phyloP scores from a whole-genome alignment of 345 rosid genomes.

The Ceriops decandra region DNA sequence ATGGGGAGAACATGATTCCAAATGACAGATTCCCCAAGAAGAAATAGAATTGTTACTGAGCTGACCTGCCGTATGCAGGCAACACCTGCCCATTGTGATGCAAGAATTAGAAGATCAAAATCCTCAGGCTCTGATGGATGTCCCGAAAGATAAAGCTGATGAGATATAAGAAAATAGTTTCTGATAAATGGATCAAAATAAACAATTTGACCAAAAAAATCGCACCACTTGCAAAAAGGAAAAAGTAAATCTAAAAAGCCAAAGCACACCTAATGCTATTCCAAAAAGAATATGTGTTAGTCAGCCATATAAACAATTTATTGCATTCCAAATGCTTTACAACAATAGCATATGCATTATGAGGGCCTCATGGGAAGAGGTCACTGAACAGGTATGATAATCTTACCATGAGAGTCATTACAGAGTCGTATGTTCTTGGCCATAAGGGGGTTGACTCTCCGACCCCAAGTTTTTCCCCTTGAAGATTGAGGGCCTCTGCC shows the following conservation, averaged over 20 bases:
- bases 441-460: too few relatives aligned
- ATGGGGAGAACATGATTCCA: too few relatives aligned
- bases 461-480: too few relatives aligned
- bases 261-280: not conserved
- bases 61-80: constrained; percentile 62
- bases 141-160: constrained; percentile 49
- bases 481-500: too few relatives aligned
- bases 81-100: constrained; percentile 82
- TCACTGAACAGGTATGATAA: not conserved
- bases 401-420: too few relatives aligned
- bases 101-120: constrained; percentile 59
- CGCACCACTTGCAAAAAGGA: not conserved
- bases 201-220: not conserved
- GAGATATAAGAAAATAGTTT: not conserved
- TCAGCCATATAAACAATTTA: not conserved
- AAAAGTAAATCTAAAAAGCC: not conserved
- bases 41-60: not conserved
- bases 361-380: not conserved
- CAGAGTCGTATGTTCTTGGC: too few relatives aligned
- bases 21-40: not conserved
- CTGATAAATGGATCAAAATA: not conserved
- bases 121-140: constrained; percentile 48
- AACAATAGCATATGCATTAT: not conserved
- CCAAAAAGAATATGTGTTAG: not conserved
- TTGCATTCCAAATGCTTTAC: not conserved